These are phyloP conservation scores for Leccinum olivaceopallidum DNA, from an alignment of 768 basidiomycete species.

Conservation along the genomic window DNA sequence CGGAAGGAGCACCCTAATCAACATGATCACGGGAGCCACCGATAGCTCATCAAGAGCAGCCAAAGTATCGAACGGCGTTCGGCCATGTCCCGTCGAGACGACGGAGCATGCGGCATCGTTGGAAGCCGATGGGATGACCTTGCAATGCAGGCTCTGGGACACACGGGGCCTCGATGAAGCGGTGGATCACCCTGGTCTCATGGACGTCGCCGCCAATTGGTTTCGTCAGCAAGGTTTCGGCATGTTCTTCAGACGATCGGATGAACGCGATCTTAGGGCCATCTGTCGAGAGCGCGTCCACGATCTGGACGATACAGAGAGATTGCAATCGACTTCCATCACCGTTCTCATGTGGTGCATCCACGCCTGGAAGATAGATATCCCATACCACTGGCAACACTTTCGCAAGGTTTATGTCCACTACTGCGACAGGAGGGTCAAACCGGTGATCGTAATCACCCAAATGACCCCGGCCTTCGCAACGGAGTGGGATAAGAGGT, in stretches of 20 bases:
- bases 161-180: constrained; percentile 30
- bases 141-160: constrained; percentile 25
- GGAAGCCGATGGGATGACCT: background rate
- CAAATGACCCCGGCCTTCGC: constrained; percentile 22
- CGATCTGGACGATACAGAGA: constrained; percentile 11
- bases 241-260: constrained; percentile 15
- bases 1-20: constrained; percentile 30
- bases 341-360: constrained; percentile 32
- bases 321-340: constrained; percentile 5
- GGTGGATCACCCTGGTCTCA: constrained; percentile 22
- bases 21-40: constrained; percentile 25
- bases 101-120: constrained; percentile 15
- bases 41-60: constrained; percentile 15
- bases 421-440: constrained; percentile 27
- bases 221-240: constrained; percentile 24
- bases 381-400: constrained; percentile 27
- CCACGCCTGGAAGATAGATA: constrained; percentile 30
- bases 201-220: constrained; percentile 21
- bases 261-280: constrained; percentile 24
- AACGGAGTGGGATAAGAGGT: constrained; percentile 21
- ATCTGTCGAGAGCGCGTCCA: constrained; percentile 21
- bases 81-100: constrained; percentile 26
- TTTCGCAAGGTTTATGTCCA: constrained; percentile 29
- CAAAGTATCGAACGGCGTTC: constrained; percentile 25
- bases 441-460: constrained; percentile 27